phyloP scores from a whole-genome alignment of 768 basidiomycete species.

The Postia placenta region DNA sequence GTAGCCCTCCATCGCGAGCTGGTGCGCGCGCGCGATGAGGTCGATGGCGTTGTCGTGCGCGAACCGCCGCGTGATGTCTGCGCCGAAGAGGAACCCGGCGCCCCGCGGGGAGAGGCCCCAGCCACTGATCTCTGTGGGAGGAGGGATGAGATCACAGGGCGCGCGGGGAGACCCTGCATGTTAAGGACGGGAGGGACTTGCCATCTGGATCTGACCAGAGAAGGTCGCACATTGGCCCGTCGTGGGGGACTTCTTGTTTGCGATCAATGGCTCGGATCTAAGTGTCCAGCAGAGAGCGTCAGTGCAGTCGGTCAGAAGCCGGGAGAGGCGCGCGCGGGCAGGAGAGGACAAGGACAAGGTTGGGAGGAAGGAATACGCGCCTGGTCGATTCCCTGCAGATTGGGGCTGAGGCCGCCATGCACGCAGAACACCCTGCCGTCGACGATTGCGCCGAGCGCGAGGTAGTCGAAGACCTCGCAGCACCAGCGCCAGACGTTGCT shows the following conservation, averaged over 20 bases:
- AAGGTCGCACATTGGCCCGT: slow-evolving; percentile 97
- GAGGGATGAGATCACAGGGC: neutral
- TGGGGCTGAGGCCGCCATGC: slow-evolving; percentile 93
- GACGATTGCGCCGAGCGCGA: slow-evolving; percentile 92
- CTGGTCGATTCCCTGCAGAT: slow-evolving; percentile 82
- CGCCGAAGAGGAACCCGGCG: slow-evolving; percentile 93
- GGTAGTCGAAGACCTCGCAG: slow-evolving; percentile 97
- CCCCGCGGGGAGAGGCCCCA: slow-evolving; percentile 99
- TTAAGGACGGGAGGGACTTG: slow-evolving; percentile 23
- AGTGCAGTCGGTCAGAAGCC: neutral
- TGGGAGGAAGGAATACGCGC: slow-evolving; percentile 35
- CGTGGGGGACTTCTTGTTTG: slow-evolving; percentile 97
- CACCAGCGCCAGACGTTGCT: slow-evolving; percentile 97
- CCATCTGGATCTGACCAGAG: slow-evolving; percentile 99
- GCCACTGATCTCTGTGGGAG: slow-evolving; percentile 70
- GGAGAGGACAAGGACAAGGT: slow-evolving; percentile 3
- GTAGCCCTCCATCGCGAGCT: slow-evolving; percentile 96
- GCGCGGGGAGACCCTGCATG: neutral
- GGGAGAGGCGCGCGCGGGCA: neutral
- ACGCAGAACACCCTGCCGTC: slow-evolving; percentile 97
- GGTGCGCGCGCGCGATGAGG: slow-evolving; percentile 94
- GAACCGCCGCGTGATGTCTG: slow-evolving; percentile 85
- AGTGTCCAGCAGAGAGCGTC: neutral
- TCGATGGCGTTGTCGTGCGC: slow-evolving; percentile 89
- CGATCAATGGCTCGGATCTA: slow-evolving; percentile 93